Evolutionary conservation across 805 yeast genomes (phyloP).

Genomic region (Kluyveromyces starmeri): DNA sequence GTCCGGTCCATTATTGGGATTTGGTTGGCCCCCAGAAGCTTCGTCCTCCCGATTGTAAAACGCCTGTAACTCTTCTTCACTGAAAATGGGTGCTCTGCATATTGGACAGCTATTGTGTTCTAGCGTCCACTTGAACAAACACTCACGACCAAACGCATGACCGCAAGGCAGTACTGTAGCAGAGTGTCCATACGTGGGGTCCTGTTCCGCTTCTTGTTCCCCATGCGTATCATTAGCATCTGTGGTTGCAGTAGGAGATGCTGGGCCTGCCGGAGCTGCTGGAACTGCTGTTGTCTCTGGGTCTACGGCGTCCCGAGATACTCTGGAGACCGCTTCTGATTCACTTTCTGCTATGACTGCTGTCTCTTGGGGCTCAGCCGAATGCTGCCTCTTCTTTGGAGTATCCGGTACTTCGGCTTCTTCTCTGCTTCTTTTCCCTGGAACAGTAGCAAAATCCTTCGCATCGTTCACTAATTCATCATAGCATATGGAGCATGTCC

Average conservation of each 20-base stretch:
- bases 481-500: slow-evolving; percentile 56
- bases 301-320: too few relatives aligned
- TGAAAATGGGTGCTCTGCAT: slow-evolving; percentile 55
- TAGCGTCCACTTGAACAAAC: slow-evolving; percentile 77
- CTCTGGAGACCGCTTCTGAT: too few relatives aligned
- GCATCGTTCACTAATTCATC: slow-evolving; percentile 37
- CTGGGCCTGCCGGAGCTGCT: too few relatives aligned
- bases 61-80: slow-evolving; percentile 11
- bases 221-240: too few relatives aligned
- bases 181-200: slow-evolving; percentile 39
- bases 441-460: slow-evolving; percentile 4
- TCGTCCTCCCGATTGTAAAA: slow-evolving; percentile 12
- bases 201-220: slow-evolving; percentile 8
- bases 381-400: slow-evolving; percentile 14
- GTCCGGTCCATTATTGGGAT: slow-evolving; percentile 10
- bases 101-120: slow-evolving; percentile 74
- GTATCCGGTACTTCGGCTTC: slow-evolving; percentile 9
- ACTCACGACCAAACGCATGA: slow-evolving; percentile 80
- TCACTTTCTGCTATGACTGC: not conserved
- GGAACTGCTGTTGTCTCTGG: too few relatives aligned
- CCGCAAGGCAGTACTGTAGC: slow-evolving; percentile 76
- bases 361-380: slow-evolving; percentile 9
- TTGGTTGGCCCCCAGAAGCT: slow-evolving; percentile 6
- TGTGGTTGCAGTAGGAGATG: too few relatives aligned
- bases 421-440: slow-evolving; percentile 23